phyloP scores from a whole-genome alignment of 805 yeast genomes.

The Trichomonascus vanleenenianus region DNA sequence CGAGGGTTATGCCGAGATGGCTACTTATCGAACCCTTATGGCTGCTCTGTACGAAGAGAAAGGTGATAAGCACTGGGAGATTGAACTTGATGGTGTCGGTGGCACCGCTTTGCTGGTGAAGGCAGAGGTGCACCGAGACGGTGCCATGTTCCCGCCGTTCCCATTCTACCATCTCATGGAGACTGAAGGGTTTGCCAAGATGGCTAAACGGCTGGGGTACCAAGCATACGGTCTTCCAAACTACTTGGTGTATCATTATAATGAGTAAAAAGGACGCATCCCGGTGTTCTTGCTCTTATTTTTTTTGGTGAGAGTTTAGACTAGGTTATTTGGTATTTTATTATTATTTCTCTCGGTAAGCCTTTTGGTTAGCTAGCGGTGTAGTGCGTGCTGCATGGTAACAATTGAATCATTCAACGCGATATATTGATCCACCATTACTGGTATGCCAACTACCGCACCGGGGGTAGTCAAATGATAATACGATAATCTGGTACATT shows the following conservation, averaged over 20 bases:
- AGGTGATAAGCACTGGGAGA: constrained; percentile 56
- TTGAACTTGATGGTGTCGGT: constrained; percentile 94
- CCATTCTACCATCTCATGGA: constrained; percentile 95
- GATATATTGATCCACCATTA: too few relatives aligned
- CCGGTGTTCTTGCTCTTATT: too few relatives aligned
- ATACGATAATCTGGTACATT: too few relatives aligned
- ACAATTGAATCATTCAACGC: too few relatives aligned
- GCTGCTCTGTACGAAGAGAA: constrained; percentile 70
- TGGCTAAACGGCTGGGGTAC: constrained; percentile 93
- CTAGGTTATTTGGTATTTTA: not conserved
- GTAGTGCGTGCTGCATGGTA: too few relatives aligned
- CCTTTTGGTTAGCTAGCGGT: too few relatives aligned
- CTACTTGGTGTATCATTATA: constrained; percentile 84
- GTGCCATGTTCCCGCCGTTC: constrained; percentile 99
- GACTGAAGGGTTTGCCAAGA: constrained; percentile 93
- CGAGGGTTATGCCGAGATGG: constrained; percentile 90
- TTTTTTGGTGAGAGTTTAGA: too few relatives aligned
- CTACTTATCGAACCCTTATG: constrained; percentile 93
- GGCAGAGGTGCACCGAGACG: constrained; percentile 97
- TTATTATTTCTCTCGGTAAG: not conserved
- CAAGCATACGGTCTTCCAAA: constrained; percentile 90
- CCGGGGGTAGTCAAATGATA: too few relatives aligned
- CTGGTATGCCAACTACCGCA: too few relatives aligned
- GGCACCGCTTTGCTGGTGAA: constrained; percentile 95
- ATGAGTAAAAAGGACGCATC: constrained; percentile 50